Conservation (phyloP, 345 rosid genomes). For the Turnera subulata region DNA sequence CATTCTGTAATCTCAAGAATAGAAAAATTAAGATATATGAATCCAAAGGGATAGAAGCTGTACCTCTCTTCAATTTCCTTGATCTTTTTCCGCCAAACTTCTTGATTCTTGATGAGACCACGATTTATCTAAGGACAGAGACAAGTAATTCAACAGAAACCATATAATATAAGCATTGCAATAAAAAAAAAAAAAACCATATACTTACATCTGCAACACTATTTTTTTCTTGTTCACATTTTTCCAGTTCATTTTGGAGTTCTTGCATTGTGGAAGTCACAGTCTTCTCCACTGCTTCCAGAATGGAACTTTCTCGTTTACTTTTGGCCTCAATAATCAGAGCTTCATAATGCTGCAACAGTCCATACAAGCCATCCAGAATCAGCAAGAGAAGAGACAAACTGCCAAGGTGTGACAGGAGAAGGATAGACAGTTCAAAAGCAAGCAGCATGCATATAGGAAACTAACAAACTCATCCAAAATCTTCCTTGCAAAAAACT, state of each 20-base stretch:
- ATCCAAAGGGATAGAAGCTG: slow-evolving; percentile 4
- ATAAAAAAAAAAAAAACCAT: neutral
- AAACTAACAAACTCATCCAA: too few species aligned
- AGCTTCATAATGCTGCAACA: slow-evolving; percentile 70
- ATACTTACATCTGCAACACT: slow-evolving; percentile 55
- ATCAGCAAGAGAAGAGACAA: neutral
- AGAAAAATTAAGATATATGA: neutral
- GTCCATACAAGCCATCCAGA: neutral
- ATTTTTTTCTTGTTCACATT: slow-evolving; percentile 55
- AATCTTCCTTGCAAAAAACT: too few species aligned
- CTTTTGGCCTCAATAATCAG: slow-evolving; percentile 68
- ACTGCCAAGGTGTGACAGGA: too few species aligned
- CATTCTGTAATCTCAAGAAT: neutral
- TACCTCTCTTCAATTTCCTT: slow-evolving; percentile 86
- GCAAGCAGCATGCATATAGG: too few species aligned
- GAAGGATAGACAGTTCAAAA: too few species aligned
- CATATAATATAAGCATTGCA: neutral
- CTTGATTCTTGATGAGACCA: slow-evolving; percentile 69
- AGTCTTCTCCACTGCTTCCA: slow-evolving; percentile 65
- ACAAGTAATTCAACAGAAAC: neutral
- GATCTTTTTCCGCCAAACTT: slow-evolving; percentile 51
- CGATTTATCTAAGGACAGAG: slow-evolving; percentile 45
- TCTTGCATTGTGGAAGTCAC: slow-evolving; percentile 53
- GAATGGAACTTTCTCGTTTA: slow-evolving; percentile 49
- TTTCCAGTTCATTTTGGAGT: slow-evolving; percentile 59